phyloP scores from a whole-genome alignment of 768 basidiomycete genomes.

The Lentinus tigrinus region DNA sequence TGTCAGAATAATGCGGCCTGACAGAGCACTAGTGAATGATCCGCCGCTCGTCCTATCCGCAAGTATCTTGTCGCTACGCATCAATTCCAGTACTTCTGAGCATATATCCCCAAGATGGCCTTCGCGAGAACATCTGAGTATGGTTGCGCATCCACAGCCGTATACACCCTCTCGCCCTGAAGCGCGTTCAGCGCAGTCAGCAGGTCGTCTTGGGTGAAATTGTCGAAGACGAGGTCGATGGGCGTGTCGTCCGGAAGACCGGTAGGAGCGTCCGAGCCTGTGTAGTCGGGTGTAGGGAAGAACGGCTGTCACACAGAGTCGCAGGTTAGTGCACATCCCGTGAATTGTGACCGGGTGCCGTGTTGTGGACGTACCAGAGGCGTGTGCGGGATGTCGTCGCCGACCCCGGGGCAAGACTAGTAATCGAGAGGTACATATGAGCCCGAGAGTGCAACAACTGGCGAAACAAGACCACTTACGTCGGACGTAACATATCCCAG shows the following conservation, averaged over 20 bases:
- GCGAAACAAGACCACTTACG: slow-evolving; percentile 37
- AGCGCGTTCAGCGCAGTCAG: slow-evolving; percentile 54
- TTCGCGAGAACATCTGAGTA: slow-evolving; percentile 56
- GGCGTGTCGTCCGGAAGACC: slow-evolving; percentile 45
- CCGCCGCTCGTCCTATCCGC: too few relatives aligned
- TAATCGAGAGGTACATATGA: neutral
- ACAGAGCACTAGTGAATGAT: too few relatives aligned
- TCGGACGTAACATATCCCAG: slow-evolving; percentile 79
- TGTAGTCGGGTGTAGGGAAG: slow-evolving; percentile 53
- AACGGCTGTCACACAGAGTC: slow-evolving; percentile 34
- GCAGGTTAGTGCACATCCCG: neutral
- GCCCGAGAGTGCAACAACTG: neutral
- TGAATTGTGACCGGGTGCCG: neutral
- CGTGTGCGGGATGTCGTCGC: slow-evolving; percentile 69
- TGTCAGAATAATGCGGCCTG: too few relatives aligned
- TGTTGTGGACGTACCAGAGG: slow-evolving; percentile 37
- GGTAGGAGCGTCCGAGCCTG: slow-evolving; percentile 51
- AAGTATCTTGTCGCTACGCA: too few relatives aligned
- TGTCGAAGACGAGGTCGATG: slow-evolving; percentile 75
- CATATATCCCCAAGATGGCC: slow-evolving; percentile 56
- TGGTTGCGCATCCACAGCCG: slow-evolving; percentile 44
- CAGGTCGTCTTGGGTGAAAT: slow-evolving; percentile 59
- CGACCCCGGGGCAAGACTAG: slow-evolving; percentile 66
- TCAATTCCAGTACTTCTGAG: slow-evolving; percentile 39
- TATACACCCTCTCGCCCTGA: slow-evolving; percentile 50